Conservation (phyloP, 257 asterid genomes). For the Catharanthus roseus region DNA sequence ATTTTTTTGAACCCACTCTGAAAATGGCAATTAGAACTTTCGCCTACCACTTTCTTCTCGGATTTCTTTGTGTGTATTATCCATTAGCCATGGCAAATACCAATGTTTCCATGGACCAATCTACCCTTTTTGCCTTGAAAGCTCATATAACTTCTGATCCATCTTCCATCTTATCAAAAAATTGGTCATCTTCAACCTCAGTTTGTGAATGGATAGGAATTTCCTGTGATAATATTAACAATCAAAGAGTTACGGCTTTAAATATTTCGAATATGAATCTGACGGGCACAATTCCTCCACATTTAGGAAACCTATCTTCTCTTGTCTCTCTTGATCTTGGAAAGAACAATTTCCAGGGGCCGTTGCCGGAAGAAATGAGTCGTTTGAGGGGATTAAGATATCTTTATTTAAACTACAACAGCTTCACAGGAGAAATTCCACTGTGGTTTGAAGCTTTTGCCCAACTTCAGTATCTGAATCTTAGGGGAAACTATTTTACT, state of each 20-base stretch:
- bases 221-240: background rate
- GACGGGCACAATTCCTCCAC: background rate
- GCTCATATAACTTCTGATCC: constrained; percentile 1
- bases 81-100: background rate
- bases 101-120: background rate
- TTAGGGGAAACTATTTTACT: background rate
- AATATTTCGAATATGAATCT: background rate
- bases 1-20: background rate
- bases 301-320: background rate
- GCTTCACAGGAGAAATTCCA: background rate
- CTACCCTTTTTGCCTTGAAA: background rate
- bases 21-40: background rate
- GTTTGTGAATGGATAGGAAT: background rate
- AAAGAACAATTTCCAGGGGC: background rate
- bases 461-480: background rate
- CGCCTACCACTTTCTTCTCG: background rate
- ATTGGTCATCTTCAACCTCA: background rate
- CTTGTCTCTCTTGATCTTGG: background rate
- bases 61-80: background rate
- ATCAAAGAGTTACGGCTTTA: background rate
- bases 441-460: background rate
- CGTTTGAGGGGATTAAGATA: background rate
- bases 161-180: background rate
- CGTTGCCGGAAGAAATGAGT: background rate
- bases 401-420: background rate